phyloP scores from a whole-genome alignment of 2,329 filamentous ascomycete species.

The Cladobotryum protrusum region DNA sequence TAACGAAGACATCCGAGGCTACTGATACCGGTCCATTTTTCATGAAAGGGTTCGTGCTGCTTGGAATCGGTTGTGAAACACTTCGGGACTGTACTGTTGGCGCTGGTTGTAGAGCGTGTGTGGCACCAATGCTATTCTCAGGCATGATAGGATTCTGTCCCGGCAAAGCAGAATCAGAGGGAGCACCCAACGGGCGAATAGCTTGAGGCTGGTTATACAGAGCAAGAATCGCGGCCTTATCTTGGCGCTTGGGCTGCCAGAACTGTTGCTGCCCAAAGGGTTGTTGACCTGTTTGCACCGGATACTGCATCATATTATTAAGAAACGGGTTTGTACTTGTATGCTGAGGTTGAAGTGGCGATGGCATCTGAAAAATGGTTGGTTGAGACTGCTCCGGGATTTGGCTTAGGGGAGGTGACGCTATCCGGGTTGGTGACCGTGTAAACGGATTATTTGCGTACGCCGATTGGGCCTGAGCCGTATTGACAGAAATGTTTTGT shows the following conservation, averaged over 20 bases:
- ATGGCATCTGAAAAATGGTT: constrained; percentile 32
- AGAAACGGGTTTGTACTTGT: constrained; percentile 35
- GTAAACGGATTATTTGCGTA: constrained; percentile 43
- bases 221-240: constrained; percentile 71
- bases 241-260: constrained; percentile 44
- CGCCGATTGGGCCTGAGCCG: constrained; percentile 26
- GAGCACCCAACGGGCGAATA: constrained; percentile 33
- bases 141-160: constrained; percentile 22
- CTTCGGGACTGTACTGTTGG: constrained; percentile 21
- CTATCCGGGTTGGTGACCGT: constrained; percentile 44
- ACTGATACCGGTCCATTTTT: constrained; percentile 23
- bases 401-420: constrained; percentile 44
- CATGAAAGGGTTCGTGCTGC: constrained; percentile 54
- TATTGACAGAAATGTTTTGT: constrained; percentile 36
- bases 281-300: constrained; percentile 17
- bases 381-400: constrained; percentile 48
- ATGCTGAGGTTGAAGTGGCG: constrained; percentile 24
- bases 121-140: constrained; percentile 22
- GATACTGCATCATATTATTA: constrained; percentile 21
- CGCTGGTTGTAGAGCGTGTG: constrained; percentile 22
- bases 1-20: constrained; percentile 38
- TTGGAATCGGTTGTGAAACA: constrained; percentile 30
- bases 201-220: constrained; percentile 60
- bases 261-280: constrained; percentile 18
- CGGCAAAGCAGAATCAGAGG: constrained; percentile 24